Evolutionary conservation across 306 rosid species (phyloP).

Genomic region (Luffa aegyptiaca): DNA sequence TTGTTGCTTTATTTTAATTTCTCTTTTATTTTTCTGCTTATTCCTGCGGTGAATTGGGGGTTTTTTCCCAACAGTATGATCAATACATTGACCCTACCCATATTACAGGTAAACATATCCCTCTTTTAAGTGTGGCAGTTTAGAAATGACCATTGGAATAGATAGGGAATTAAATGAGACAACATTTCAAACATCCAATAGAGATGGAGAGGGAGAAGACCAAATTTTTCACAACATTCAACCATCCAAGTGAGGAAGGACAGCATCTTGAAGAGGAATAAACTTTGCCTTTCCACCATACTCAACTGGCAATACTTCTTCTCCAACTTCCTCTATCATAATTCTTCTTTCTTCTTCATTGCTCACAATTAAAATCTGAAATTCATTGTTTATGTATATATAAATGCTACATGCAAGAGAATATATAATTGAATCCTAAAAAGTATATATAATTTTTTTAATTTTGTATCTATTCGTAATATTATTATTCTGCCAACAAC

Average conservation of each 20-base stretch:
- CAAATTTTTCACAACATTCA: slow-evolving; percentile 10
- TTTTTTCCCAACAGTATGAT: too few species aligned
- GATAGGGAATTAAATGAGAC: too few species aligned
- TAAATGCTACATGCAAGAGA: neutral
- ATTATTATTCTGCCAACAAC: too few species aligned
- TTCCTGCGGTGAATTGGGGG: too few species aligned
- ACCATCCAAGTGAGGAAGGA: slow-evolving; percentile 23
- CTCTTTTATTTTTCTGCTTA: too few species aligned
- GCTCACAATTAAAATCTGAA: slow-evolving; percentile 68
- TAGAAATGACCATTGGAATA: too few species aligned
- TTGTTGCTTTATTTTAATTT: too few species aligned
- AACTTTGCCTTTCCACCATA: slow-evolving; percentile 78
- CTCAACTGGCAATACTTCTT: slow-evolving; percentile 63
- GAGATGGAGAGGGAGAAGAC: neutral
- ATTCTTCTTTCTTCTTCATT: slow-evolving; percentile 47
- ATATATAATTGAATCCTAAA: neutral
- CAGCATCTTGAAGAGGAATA: slow-evolving; percentile 51
- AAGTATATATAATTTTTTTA: neutral
- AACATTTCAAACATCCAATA: too few species aligned
- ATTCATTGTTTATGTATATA: neutral
- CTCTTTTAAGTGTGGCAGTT: too few species aligned
- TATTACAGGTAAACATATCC: too few species aligned
- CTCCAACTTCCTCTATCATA: slow-evolving; percentile 60
- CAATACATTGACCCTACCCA: too few species aligned
- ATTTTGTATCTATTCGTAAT: too few species aligned